Evolutionary conservation across 371 early-diverging fungal species (phyloP), one percentile per base, ranked within the genome.

Genomic region (Batkoa obscura): DNA sequence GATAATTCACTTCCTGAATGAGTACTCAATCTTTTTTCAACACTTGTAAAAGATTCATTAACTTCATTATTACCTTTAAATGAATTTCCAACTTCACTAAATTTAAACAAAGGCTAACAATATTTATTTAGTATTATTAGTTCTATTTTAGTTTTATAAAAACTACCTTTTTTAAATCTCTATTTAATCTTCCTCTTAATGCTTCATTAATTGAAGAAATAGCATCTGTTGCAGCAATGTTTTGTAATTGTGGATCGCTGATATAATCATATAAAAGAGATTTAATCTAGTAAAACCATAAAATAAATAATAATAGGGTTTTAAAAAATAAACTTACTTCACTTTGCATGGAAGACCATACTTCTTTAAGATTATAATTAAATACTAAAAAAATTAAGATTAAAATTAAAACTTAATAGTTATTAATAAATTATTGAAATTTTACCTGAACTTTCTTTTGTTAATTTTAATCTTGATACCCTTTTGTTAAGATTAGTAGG

Each of bases 211-310:
- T 61, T 0, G 72, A 67, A 17, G 69, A 59, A 10, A 68, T 63
- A n/a, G 68, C 64, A 46, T 60, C 67, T 34, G 67, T 45, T 36
- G 66, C 55, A 2, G 61, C 48, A 6, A 54, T 51, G n/a, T 49
- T 49, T 12, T 61, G 56, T 46, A 68, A 71, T 37, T 80, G 75
- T 33, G 73, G 66, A 30, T 67, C 76, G 0, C 78, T 78, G 8
- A 86, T 66, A 56, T 84, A 84, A 46, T 83, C 84, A 63, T 80
- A 78, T 33, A 86, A 62, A 2, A 86, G 61, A 0, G 81, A 65
- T 39, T 80, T 78, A 55, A 84, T 69, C 78, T 81, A 57, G 23
- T 12, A 45, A 36, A 38, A 23, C 10, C 33, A 33, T 12, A 35
- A 2, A 17, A 55, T 5, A 37, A 46, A 23, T 31, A 2, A 50